These are phyloP conservation scores for Penicillium nucicola DNA, from an alignment of 495 filamentous ascomycete species.

Conservation along the genomic window DNA sequence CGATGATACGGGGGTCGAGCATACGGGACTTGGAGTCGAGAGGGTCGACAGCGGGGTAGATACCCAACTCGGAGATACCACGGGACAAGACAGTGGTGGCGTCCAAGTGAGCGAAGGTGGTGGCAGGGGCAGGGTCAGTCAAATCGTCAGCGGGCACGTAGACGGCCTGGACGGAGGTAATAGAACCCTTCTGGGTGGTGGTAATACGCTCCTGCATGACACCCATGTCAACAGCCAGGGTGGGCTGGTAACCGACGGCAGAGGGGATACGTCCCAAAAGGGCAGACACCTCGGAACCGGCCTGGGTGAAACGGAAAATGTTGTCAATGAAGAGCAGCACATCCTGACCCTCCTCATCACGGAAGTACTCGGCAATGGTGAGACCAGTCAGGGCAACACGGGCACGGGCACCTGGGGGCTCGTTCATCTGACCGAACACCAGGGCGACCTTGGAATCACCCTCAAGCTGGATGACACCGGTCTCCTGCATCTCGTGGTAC, in stretches of 20 bases:
- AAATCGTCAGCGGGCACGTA: constrained; percentile 99
- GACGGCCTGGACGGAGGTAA: constrained; percentile 99
- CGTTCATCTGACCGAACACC: constrained; percentile 99
- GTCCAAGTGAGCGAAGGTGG: constrained; percentile 99
- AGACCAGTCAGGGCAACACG: constrained; percentile 96
- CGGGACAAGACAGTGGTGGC: constrained; percentile 99
- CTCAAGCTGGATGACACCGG: constrained; percentile 97
- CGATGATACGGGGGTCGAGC: constrained; percentile 97
- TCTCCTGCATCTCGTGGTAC: constrained; percentile 99
- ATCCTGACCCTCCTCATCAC: constrained; percentile 97
- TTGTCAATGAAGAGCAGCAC: constrained; percentile 99
- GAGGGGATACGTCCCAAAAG: constrained; percentile 99
- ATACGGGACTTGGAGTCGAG: constrained; percentile 99
- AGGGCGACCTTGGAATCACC: constrained; percentile 99
- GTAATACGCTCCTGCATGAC: constrained; percentile 99
- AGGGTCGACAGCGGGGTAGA: constrained; percentile 99
- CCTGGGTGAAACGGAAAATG: constrained; percentile 99
- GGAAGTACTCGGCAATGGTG: constrained; percentile 94
- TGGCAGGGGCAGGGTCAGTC: constrained; percentile 99
- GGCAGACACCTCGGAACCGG: constrained; percentile 99
- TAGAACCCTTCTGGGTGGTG: constrained; percentile 98
- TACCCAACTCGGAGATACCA: constrained; percentile 99
- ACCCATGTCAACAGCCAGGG: constrained; percentile 99
- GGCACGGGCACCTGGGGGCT: constrained; percentile 98
- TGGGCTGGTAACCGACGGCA: constrained; percentile 99